A percentile compares a stretch with the other conserved stretches of the same genome.
phyloP scores from a whole-genome alignment of 306 rosid genomes.

The Cucurbita maxima region DNA sequence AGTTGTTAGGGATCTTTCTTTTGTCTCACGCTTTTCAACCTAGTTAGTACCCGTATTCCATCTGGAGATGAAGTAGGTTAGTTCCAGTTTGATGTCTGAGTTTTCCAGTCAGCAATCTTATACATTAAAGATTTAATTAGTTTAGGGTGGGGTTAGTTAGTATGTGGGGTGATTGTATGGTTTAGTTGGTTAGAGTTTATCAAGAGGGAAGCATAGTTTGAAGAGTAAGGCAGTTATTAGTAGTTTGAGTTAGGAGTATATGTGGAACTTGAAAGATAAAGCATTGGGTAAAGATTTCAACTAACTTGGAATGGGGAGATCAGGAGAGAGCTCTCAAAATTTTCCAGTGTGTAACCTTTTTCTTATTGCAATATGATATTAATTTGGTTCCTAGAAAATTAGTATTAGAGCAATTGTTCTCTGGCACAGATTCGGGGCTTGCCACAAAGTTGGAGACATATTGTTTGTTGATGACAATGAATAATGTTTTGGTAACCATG shows the following conservation, averaged over 20 bases:
- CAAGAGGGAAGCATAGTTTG: neutral
- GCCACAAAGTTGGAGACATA: too few relatives aligned
- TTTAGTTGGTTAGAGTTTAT: too few relatives aligned
- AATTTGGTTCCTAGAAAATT: neutral
- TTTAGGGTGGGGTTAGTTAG: neutral
- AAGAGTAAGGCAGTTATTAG: neutral
- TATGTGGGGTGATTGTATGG: neutral
- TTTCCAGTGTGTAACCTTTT: neutral
- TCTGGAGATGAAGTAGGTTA: neutral
- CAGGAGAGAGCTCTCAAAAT: neutral
- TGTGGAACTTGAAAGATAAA: neutral
- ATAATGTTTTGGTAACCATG: too few relatives aligned
- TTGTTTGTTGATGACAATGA: too few relatives aligned
- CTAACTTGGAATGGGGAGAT: neutral
- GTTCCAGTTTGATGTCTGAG: neutral
- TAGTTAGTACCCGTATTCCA: neutral
- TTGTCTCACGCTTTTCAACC: neutral
- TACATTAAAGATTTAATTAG: neutral
- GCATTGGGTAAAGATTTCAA: neutral
- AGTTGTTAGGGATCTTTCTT: neutral
- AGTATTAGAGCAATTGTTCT: too few relatives aligned
- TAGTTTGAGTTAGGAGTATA: neutral
- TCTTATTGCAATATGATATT: neutral
- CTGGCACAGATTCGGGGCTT: too few relatives aligned
- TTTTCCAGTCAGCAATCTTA: neutral